Evolutionary conservation across 2,329 filamentous ascomycete genomes (phyloP).

Genomic region (Diplodia sapinea): DNA sequence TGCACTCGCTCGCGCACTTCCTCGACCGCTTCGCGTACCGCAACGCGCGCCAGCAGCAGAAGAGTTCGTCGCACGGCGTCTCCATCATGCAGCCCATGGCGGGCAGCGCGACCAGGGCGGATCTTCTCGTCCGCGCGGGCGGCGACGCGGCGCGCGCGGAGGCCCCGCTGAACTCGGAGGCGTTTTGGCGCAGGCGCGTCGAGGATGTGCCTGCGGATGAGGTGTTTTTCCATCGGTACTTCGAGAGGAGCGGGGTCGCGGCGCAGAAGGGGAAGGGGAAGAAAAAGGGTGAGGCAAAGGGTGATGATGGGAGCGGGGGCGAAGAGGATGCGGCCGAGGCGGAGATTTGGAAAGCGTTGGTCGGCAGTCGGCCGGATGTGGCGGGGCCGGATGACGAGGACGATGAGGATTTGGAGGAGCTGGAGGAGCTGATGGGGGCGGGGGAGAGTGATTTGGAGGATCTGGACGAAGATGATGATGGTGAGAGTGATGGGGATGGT

Average conservation of each 20-base stretch:
- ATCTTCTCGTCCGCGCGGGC: constrained; percentile 63
- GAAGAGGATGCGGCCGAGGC: constrained; percentile 67
- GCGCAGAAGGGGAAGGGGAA: constrained; percentile 60
- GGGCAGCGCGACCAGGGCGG: constrained; percentile 61
- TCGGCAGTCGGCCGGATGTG: constrained; percentile 78
- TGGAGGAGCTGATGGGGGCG: constrained; percentile 51
- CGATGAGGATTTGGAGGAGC: constrained; percentile 61
- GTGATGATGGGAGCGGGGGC: too few species aligned
- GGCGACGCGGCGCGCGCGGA: constrained; percentile 64
- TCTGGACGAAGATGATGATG: constrained; percentile 54
- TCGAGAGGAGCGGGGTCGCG: constrained; percentile 68
- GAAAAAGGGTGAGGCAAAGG: too few species aligned
- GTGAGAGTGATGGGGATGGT: constrained; percentile 55
- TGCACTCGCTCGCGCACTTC: constrained; percentile 93
- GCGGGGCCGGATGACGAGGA: constrained; percentile 68
- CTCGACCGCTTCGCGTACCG: constrained; percentile 98
- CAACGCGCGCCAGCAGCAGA: constrained; percentile 71
- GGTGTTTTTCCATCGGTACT: constrained; percentile 98
- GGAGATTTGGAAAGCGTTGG: constrained; percentile 90
- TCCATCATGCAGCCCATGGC: constrained; percentile 97
- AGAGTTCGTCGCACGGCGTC: constrained; percentile 60
- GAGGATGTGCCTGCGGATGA: constrained; percentile 89
- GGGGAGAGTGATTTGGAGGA: constrained; percentile 61
- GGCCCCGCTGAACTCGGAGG: constrained; percentile 79
- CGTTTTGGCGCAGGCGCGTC: constrained; percentile 90